Evolutionary conservation across 345 rosid genomes (phyloP), one percentile per base, ranked within the genome.

Genomic region (Limnanthes douglasii): DNA sequence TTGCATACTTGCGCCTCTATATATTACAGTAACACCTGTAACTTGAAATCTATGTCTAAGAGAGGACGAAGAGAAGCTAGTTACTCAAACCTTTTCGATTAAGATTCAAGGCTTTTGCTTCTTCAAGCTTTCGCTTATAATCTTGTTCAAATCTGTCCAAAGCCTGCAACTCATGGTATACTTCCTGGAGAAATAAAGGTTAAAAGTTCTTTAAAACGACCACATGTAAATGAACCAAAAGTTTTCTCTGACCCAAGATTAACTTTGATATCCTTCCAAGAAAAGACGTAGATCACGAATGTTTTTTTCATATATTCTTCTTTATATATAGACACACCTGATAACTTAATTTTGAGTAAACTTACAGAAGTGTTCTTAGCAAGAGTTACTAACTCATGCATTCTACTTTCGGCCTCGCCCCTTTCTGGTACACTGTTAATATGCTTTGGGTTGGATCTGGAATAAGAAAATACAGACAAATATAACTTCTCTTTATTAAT

Each of bases 351-450:
- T 28, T 21, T 14, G 12, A 22, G 8, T 7, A 29, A 17, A 59
- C 95, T 51, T 70, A 88, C 97, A 32, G 92, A 76, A 47, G 97
- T 83, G 47, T 69, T 45, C 27, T 75, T 90, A 28, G 73, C 94
- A 42, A 83, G 66, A 49, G 64, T 53, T 26, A 68, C 67, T 33
- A 90, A 57, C 55, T 77, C 92, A 47, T 66, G 69, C 73, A 79
- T 72, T 48, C 36, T 59, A 34, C 28, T 50, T 40, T 90, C 95
- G 31, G 82, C 81, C 45, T 72, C 98, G 36, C 33, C 68, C 41
- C 56, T 65, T 31, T 58, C 29, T 66, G 45, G 38, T n/a, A n/a
- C n/a, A n/a, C n/a, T n/a, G n/a, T n/a, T n/a, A n/a, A n/a, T n/a
- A n/a, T n/a, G n/a, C n/a, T n/a, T n/a, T n/a, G n/a, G n/a, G n/a